Percentiles rank a stretch among this genome's conserved stretches.
Evolutionary conservation across 2,329 filamentous ascomycete species (phyloP).

Genomic region (Cercospora janseana): DNA sequence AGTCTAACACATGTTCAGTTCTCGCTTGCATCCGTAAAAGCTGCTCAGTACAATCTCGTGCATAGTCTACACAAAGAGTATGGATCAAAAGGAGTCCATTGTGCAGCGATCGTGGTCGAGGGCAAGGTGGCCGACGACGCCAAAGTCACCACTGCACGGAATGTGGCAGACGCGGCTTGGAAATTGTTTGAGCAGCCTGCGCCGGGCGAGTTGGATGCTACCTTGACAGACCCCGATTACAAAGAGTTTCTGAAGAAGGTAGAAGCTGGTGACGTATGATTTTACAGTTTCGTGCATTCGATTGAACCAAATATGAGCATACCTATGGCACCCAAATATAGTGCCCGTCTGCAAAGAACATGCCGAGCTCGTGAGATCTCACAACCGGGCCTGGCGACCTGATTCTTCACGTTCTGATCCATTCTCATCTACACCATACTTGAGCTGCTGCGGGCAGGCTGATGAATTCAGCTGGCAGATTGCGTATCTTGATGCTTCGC

Average conservation of each 20-base stretch:
- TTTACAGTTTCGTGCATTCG: no score
- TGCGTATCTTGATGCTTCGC: constrained; percentile 6
- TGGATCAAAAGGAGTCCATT: constrained; percentile 42
- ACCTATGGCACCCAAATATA: no score
- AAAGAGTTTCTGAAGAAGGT: constrained; percentile 19
- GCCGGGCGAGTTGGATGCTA: constrained; percentile 39
- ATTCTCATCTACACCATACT: not conserved
- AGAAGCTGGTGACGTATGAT: not conserved
- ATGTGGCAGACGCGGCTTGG: constrained; percentile 48
- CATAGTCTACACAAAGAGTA: constrained; percentile 46
- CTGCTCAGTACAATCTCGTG: constrained; percentile 51
- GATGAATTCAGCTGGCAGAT: constrained; percentile 5
- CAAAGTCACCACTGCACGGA: constrained; percentile 43
- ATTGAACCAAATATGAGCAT: no score
- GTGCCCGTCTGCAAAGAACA: no score
- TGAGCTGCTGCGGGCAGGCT: constrained; percentile 1
- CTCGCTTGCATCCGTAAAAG: constrained; percentile 50
- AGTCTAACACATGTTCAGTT: constrained; percentile 32
- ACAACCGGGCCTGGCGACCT: not conserved
- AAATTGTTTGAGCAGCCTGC: constrained; percentile 42
- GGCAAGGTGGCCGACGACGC: constrained; percentile 43
- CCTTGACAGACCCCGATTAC: constrained; percentile 25
- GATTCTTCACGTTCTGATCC: not conserved
- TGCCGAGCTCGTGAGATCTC: not conserved
- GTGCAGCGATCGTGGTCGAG: constrained; percentile 47